Evolutionary conservation across 1,284 basidiomycete species (phyloP).

Genomic region (Cutaneotrichosporon sp.): DNA sequence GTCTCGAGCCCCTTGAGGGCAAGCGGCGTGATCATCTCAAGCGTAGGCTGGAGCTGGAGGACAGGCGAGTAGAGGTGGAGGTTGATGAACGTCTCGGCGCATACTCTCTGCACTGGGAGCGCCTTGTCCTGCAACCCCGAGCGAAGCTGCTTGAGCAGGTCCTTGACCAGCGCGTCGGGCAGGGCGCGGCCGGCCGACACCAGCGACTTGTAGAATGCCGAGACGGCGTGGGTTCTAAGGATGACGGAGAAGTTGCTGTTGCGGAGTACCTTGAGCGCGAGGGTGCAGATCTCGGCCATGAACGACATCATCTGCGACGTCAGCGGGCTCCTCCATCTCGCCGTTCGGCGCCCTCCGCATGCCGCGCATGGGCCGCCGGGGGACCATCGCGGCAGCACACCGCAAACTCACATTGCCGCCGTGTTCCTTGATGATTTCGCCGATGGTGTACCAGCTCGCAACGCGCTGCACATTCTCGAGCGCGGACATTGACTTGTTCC

Average conservation of each 20-base stretch:
- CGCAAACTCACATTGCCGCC: slow-evolving; percentile 70
- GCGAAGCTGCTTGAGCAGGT: slow-evolving; percentile 81
- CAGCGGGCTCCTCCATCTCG: neutral
- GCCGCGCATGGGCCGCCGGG: too few relatives aligned
- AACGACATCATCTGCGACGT: slow-evolving; percentile 82
- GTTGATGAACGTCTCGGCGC: slow-evolving; percentile 60
- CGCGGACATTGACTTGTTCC: slow-evolving; percentile 48
- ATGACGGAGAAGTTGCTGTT: slow-evolving; percentile 74
- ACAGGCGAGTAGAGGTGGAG: slow-evolving; percentile 40
- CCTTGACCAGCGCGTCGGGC: slow-evolving; percentile 76
- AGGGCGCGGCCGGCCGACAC: slow-evolving; percentile 77
- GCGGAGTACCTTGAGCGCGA: slow-evolving; percentile 65
- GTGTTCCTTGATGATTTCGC: slow-evolving; percentile 80
- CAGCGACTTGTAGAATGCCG: slow-evolving; percentile 74
- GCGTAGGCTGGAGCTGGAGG: slow-evolving; percentile 36
- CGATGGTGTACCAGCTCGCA: slow-evolving; percentile 68
- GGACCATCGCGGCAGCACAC: too few relatives aligned
- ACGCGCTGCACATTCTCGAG: slow-evolving; percentile 66
- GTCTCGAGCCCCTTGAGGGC: slow-evolving; percentile 76
- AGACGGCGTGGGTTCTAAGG: slow-evolving; percentile 77
- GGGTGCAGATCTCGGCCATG: slow-evolving; percentile 75
- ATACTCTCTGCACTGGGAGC: slow-evolving; percentile 80
- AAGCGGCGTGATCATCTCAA: slow-evolving; percentile 57
- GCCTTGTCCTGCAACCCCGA: slow-evolving; percentile 78
- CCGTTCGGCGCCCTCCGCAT: too few relatives aligned